A percentile compares a stretch with the other conserved stretches of the same genome.
These are phyloP conservation scores for Syncephalis fuscata DNA, from an alignment of 371 early-diverging fungal genomes.

Conservation along the genomic window DNA sequence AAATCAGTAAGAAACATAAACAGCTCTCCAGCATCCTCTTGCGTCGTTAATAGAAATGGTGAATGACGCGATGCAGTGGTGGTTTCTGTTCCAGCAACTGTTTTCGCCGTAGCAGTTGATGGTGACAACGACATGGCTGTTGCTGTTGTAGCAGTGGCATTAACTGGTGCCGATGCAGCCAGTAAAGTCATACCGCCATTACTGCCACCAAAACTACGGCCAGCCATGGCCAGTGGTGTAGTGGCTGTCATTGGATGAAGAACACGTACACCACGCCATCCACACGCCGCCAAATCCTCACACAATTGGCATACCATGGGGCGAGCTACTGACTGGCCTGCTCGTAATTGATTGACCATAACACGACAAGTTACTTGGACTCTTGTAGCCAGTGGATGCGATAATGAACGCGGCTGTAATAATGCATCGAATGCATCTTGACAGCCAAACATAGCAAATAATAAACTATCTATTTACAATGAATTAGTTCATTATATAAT, in stretches of 20 bases:
- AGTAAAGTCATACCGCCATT: constrained; percentile 2
- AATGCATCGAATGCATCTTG: constrained; percentile 28
- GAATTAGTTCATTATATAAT: too few species aligned
- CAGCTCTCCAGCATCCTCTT: constrained; percentile 36
- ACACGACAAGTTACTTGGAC: constrained; percentile 27
- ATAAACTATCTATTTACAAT: constrained; percentile 21
- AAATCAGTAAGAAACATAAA: constrained; percentile 33
- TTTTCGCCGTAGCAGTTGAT: too few species aligned
- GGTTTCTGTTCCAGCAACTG: too few species aligned
- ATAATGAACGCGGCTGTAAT: constrained; percentile 5
- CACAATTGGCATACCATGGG: constrained; percentile 25
- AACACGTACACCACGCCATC: constrained; percentile 20
- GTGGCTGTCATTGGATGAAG: neutral
- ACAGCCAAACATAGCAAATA: constrained; percentile 40
- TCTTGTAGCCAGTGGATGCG: constrained; percentile 5
- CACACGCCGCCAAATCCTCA: constrained; percentile 20
- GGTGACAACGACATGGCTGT: constrained; percentile 2
- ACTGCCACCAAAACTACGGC: neutral
- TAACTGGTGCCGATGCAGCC: neutral
- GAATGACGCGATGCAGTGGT: too few species aligned
- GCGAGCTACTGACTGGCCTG: constrained; percentile 20
- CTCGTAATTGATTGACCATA: constrained; percentile 32
- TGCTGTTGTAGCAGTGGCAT: constrained; percentile 6
- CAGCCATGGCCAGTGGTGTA: neutral
- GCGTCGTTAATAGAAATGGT: constrained; percentile 12